phyloP scores from a whole-genome alignment of 148 eudicot species.

The Silene conica region DNA sequence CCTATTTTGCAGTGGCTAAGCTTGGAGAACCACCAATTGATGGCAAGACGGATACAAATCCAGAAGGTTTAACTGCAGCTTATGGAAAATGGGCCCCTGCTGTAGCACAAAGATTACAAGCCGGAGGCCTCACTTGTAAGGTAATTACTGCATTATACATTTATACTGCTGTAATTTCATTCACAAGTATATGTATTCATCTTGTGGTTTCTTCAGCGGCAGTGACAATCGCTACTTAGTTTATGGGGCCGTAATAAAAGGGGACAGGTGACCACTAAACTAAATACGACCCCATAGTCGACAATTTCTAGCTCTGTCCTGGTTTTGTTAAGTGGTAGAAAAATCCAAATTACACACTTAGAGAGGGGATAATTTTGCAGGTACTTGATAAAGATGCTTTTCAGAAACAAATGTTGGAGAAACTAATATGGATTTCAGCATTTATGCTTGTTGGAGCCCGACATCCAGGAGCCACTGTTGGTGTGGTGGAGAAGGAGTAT shows the following conservation, averaged over 20 bases:
- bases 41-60: slow-evolving; percentile 91
- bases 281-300: no score
- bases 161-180: not conserved
- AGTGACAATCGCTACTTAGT: not conserved
- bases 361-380: slow-evolving; percentile 30
- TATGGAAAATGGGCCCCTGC: slow-evolving; percentile 97
- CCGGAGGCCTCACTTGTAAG: slow-evolving; percentile 97
- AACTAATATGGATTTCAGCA: slow-evolving; percentile 95
- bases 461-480: slow-evolving; percentile 97
- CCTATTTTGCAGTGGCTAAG: slow-evolving; percentile 92
- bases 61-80: slow-evolving; percentile 93
- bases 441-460: slow-evolving; percentile 99
- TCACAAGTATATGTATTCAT: not conserved
- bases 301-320: no score
- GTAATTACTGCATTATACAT: slow-evolving; percentile 35
- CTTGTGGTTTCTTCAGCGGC: not conserved
- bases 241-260: no score
- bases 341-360: not conserved
- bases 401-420: slow-evolving; percentile 93
- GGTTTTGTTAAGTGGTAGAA: not conserved
- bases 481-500: slow-evolving; percentile 84
- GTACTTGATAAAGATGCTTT: slow-evolving; percentile 88
- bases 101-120: slow-evolving; percentile 68
- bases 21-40: slow-evolving; percentile 90
- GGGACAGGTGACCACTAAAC: no score